Evolutionary conservation across 2,329 filamentous ascomycete genomes (phyloP), one percentile per base, ranked within the genome.

Genomic region (Aureobasidium pullulans): DNA sequence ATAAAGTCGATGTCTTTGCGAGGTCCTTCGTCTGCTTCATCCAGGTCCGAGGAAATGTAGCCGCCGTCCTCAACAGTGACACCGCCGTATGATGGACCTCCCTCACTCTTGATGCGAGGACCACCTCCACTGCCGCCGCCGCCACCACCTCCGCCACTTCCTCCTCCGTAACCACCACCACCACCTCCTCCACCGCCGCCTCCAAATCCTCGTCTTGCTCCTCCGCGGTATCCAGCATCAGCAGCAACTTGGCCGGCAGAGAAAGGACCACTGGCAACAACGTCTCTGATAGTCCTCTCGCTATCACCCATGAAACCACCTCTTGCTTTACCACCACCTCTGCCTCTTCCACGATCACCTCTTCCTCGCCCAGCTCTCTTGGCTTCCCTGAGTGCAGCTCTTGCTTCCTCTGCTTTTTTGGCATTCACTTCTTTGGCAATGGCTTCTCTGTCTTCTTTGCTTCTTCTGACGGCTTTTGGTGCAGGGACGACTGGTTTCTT

Each of bases 1-100:
- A 84, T 79, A n/a, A 76, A 70, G 63, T 86, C 83, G 59, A 86
- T 81, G 62, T 82, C 78, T 57, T 79, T 72, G 56, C 79, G 74
- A 42, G 75, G 73, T 28, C 72, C 76, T 28, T 73, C 70, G 43
- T 76, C 73, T 32, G 79, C 81, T 58, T 77, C 73, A 37, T 79
- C 77, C 28, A 82, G 80, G 49, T 80, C 79, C 36, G 77, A 78
- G 10, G 76, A 77, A 6, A 76, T 72, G 57, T 76, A 72, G 16
- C 72, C 75, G 9, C 73, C 73, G 59, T 75, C 68, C 58, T 69
- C 65, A 11, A 64, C 61, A 40, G 69, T 68, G 63, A 67, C 65
- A 36, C 59, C 28, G 59, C 36, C 57, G 53, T 60, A 23, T 61
- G 64, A 49, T 31, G 53, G 47, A 8, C 63, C 62, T 7, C 61